Percentiles rank a stretch among this genome's conserved stretches.
Conservation (phyloP, 2,329 filamentous ascomycete species). For the Teratosphaeria zuluensis region DNA sequence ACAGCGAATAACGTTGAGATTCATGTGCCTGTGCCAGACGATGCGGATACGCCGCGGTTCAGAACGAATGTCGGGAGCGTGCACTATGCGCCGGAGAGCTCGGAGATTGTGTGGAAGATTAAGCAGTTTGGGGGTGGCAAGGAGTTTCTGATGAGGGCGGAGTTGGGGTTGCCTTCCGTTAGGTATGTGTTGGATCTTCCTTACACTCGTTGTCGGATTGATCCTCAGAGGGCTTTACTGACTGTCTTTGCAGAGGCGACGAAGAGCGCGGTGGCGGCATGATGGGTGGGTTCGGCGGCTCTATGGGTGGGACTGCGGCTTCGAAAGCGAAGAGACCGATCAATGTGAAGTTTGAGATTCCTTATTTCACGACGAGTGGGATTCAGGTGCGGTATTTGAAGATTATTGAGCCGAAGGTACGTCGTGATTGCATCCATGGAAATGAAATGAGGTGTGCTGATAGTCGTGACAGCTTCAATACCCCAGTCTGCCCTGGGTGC, state of each 20-base stretch:
- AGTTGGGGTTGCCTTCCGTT: constrained; percentile 87
- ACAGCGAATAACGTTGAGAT: constrained; percentile 99
- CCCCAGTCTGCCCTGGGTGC: constrained; percentile 90
- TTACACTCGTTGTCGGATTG: no score
- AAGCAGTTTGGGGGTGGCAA: constrained; percentile 99
- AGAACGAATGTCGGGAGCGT: constrained; percentile 94
- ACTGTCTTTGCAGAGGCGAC: constrained; percentile 47
- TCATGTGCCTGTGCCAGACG: constrained; percentile 90
- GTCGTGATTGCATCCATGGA: constrained; percentile 2
- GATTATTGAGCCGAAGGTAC: constrained; percentile 97
- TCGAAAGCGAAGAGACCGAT: constrained; percentile 97
- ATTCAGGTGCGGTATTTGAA: constrained; percentile 98
- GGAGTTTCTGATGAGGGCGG: constrained; percentile 96
- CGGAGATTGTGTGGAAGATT: constrained; percentile 98
- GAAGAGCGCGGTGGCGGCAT: constrained; percentile 94
- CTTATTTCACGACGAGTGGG: constrained; percentile 99
- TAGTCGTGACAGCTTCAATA: no score
- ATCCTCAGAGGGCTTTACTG: not conserved
- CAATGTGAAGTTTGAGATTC: constrained; percentile 98
- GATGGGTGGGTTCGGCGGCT: constrained; percentile 94
- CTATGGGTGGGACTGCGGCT: constrained; percentile 83
- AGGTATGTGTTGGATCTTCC: constrained; percentile 32
- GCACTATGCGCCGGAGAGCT: constrained; percentile 95
- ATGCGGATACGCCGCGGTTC: constrained; percentile 92
- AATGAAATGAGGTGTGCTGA: not conserved